Percentiles rank a stretch among this genome's conserved stretches.
phyloP scores from a whole-genome alignment of 2,329 filamentous ascomycete genomes.

The Dactylellina drechsleri region DNA sequence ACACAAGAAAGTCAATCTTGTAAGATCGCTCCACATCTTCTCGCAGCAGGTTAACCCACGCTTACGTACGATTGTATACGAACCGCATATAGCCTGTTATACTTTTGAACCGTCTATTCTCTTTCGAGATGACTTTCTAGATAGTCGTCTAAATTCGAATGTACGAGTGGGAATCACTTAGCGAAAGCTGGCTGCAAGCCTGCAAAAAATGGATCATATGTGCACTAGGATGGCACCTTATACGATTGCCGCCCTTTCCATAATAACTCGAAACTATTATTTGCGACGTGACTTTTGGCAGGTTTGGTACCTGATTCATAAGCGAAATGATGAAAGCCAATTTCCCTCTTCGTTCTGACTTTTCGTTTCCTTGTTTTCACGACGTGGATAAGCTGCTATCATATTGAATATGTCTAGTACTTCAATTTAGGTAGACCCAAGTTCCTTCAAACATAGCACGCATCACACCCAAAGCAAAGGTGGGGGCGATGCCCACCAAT shows the following conservation, averaged over 20 bases:
- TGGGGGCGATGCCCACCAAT: slow-evolving; percentile 36
- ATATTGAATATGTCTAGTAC: no score
- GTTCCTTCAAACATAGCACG: slow-evolving; percentile 33
- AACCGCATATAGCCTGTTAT: slow-evolving; percentile 47
- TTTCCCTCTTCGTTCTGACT: not conserved
- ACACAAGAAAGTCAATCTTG: not conserved
- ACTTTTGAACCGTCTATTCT: slow-evolving; percentile 32
- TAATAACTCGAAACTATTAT: slow-evolving; percentile 12
- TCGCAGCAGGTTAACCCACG: slow-evolving; percentile 13
- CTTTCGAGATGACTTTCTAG: not conserved
- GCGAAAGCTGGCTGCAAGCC: slow-evolving; percentile 43
- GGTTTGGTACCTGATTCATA: slow-evolving; percentile 37
- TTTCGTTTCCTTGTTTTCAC: slow-evolving; percentile 25
- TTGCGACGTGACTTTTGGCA: slow-evolving; percentile 11
- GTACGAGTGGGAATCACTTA: not conserved
- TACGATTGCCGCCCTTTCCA: slow-evolving; percentile 1
- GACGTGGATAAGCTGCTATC: no score
- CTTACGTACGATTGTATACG: slow-evolving; percentile 47
- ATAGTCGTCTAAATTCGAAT: not conserved
- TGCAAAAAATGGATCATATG: slow-evolving; percentile 7
- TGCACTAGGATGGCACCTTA: slow-evolving; percentile 42
- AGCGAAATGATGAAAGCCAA: slow-evolving; percentile 21
- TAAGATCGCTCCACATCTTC: slow-evolving; percentile 30
- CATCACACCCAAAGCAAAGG: slow-evolving; percentile 40
- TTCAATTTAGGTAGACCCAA: not conserved